phyloP scores from a whole-genome alignment of 495 filamentous ascomycete genomes.

The Penicillium tannophilum region DNA sequence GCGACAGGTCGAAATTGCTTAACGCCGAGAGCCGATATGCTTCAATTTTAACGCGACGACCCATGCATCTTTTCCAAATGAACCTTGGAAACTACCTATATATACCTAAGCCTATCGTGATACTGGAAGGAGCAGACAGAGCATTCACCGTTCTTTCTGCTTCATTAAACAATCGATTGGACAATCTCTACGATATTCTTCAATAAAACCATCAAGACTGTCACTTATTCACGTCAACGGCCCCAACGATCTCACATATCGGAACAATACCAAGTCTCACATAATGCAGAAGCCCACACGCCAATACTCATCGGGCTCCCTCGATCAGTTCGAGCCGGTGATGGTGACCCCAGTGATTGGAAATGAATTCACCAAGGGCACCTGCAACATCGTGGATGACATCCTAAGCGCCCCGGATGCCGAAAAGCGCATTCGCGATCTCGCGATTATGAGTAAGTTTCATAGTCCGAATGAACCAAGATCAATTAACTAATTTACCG shows the following conservation, averaged over 20 bases:
- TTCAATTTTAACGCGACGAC: neutral
- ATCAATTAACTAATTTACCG: neutral
- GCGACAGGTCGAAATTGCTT: neutral
- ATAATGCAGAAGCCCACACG: constrained; percentile 12
- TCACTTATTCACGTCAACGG: too few relatives aligned
- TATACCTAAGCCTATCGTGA: neutral
- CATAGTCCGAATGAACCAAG: constrained; percentile 10
- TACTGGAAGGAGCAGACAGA: neutral
- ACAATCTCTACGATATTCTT: too few relatives aligned
- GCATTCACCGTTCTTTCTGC: neutral
- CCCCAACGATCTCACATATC: neutral
- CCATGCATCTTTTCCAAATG: neutral
- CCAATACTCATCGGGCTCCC: constrained; percentile 38
- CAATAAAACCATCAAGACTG: too few relatives aligned
- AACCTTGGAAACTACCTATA: neutral
- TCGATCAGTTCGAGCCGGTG: constrained; percentile 60
- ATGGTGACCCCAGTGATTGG: constrained; percentile 72
- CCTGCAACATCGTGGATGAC: constrained; percentile 58
- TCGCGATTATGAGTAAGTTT: constrained; percentile 62
- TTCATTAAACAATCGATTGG: too few relatives aligned
- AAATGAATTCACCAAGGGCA: constrained; percentile 62
- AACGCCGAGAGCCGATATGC: constrained; percentile 3
- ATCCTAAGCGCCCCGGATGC: constrained; percentile 64
- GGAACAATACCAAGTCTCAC: neutral
- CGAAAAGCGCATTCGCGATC: constrained; percentile 65